Evolutionary conservation across 495 filamentous ascomycete species (phyloP).

Genomic region (Aspergillus cristatus): DNA sequence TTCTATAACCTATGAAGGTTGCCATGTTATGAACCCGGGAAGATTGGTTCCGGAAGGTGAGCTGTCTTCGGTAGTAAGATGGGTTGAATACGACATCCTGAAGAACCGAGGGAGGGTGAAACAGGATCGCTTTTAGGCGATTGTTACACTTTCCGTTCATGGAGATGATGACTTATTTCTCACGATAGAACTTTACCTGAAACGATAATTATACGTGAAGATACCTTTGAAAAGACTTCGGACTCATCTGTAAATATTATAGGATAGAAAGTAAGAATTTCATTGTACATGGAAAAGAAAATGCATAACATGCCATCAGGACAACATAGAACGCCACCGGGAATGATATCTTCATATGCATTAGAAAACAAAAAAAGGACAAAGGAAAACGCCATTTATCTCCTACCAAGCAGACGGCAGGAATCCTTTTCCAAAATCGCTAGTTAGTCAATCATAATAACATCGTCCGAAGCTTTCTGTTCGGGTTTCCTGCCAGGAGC

Average conservation of each 20-base stretch:
- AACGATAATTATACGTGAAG: too few species aligned
- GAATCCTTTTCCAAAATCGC: too few species aligned
- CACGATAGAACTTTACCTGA: too few species aligned
- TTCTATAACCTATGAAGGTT: slow-evolving; percentile 84
- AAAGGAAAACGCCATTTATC: too few species aligned
- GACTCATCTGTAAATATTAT: too few species aligned
- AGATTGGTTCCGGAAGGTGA: slow-evolving; percentile 54
- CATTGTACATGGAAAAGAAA: background rate
- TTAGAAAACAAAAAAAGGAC: background rate
- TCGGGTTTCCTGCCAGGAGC: background rate
- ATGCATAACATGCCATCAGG: slow-evolving; percentile 1
- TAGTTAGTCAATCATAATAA: slow-evolving; percentile 38
- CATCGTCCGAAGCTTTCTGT: slow-evolving; percentile 7
- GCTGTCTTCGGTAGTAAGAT: slow-evolving; percentile 56
- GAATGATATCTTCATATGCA: slow-evolving; percentile 3
- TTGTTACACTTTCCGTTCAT: background rate
- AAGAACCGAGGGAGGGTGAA: slow-evolving; percentile 45
- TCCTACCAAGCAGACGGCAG: too few species aligned
- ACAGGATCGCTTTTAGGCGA: slow-evolving; percentile 30
- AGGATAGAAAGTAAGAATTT: too few species aligned
- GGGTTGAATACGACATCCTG: slow-evolving; percentile 76
- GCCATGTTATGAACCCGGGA: slow-evolving; percentile 92
- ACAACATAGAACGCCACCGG: slow-evolving; percentile 2
- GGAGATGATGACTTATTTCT: background rate
- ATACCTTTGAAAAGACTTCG: too few species aligned